Conservation (phyloP, 108 stramenopile species). For the Epithemia pelagica region DNA sequence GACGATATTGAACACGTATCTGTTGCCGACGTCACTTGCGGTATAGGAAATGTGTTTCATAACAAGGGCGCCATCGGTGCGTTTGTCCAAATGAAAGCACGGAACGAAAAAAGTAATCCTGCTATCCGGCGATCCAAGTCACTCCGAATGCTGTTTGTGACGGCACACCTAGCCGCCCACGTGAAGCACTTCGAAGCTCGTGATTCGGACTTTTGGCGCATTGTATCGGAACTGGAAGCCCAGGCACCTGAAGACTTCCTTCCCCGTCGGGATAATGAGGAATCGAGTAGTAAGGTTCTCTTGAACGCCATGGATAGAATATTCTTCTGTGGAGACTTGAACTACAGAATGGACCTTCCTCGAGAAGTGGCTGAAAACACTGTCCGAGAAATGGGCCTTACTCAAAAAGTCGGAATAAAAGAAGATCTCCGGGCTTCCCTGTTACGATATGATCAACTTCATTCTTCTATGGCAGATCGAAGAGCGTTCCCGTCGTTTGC, state of each 20-base stretch:
- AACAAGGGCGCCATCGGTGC: constrained; percentile 88
- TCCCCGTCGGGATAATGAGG: constrained; percentile 23
- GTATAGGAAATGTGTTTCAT: constrained; percentile 86
- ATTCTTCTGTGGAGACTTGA: constrained; percentile 83
- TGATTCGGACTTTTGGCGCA: constrained; percentile 81
- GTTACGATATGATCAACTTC: constrained; percentile 68
- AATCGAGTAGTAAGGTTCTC: constrained; percentile 26
- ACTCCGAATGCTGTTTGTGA: constrained; percentile 66
- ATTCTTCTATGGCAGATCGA: constrained; percentile 48
- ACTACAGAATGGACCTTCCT: constrained; percentile 76
- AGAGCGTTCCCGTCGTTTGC: constrained; percentile 62
- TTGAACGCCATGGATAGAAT: constrained; percentile 68
- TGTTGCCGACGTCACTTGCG: constrained; percentile 83
- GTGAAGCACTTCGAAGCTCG: constrained; percentile 79
- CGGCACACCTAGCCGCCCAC: constrained; percentile 84
- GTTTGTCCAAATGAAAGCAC: constrained; percentile 52
- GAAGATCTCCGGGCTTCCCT: constrained; percentile 24
- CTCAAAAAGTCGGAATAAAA: background rate
- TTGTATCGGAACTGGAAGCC: constrained; percentile 70
- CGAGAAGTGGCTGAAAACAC: constrained; percentile 59
- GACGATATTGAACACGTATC: constrained; percentile 60
- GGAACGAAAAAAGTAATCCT: constrained; percentile 8
- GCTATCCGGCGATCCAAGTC: constrained; percentile 27
- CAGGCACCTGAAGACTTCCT: constrained; percentile 72
- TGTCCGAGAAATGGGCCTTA: constrained; percentile 13